These are phyloP conservation scores for Dactylellina cionopaga DNA, from an alignment of 2,329 filamentous ascomycete species.

Conservation along the genomic window DNA sequence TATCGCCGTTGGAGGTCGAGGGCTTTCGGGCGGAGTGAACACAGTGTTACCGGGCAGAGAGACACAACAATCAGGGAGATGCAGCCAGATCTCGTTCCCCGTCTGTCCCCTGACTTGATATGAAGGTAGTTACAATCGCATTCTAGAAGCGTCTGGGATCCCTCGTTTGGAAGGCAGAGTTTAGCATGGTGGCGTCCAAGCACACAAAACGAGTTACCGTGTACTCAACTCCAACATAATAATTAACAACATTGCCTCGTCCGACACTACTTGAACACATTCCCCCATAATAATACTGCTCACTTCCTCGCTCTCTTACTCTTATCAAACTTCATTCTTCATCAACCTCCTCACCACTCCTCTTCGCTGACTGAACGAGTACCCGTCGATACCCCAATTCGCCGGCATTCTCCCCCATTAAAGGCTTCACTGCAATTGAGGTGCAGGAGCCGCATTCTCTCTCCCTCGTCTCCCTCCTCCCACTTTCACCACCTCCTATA, in stretches of 20 bases:
- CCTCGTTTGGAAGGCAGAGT: neutral
- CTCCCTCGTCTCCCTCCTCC: conserved; percentile 57
- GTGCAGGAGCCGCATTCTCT: conserved; percentile 55
- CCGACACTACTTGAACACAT: too few species aligned
- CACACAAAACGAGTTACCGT: conserved; percentile 54
- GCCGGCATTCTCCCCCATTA: conserved; percentile 13
- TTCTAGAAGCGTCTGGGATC: conserved; percentile 21
- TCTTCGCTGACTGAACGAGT: neutral
- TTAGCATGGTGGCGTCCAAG: conserved; percentile 24
- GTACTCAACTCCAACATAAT: conserved; percentile 53
- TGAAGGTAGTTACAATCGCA: too few species aligned
- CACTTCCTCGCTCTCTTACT: conserved; percentile 38
- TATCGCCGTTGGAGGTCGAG: neutral
- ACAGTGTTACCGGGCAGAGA: conserved; percentile 21
- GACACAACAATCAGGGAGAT: too few species aligned
- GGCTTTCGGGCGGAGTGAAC: conserved; percentile 7
- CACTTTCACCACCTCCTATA: conserved; percentile 54
- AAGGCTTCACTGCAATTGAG: conserved; percentile 52
- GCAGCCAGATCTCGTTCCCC: too few species aligned
- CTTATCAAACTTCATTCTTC: neutral
- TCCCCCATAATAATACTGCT: conserved; percentile 45
- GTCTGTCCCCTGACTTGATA: neutral
- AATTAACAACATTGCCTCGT: too few species aligned
- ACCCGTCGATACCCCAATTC: conserved; percentile 16
- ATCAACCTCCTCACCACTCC: neutral